Evolutionary conservation across 805 yeast species (phyloP).

Genomic region (Grigorovia jiainica): DNA sequence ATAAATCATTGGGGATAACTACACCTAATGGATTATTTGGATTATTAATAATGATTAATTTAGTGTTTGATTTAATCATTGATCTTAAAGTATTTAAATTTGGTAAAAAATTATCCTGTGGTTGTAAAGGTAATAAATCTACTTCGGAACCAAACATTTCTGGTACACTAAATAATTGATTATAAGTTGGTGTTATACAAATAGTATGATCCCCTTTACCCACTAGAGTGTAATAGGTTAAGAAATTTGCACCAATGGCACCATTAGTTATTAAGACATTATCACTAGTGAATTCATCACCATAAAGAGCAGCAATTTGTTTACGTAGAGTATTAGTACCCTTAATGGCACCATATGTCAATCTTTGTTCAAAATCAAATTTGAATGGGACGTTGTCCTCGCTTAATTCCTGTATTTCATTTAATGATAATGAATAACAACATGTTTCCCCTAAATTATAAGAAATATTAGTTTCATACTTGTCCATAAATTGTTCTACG

Average conservation of each 20-base stretch:
- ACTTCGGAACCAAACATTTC: conserved; percentile 37
- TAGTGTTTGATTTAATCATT: conserved; percentile 32
- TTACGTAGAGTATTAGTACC: conserved; percentile 36
- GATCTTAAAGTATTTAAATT: conserved; percentile 27
- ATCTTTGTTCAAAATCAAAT: conserved; percentile 18
- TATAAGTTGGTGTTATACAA: conserved; percentile 41
- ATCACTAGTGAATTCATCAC: conserved; percentile 20
- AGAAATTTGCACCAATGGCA: conserved; percentile 47
- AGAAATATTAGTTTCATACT: conserved; percentile 32
- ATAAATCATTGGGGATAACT: conserved; percentile 30
- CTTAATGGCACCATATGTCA: conserved; percentile 38
- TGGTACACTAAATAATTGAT: conserved; percentile 41
- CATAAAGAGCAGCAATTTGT: conserved; percentile 32
- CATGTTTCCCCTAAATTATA: conserved; percentile 47
- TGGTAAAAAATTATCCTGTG: conserved; percentile 31
- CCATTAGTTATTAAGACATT: conserved; percentile 44
- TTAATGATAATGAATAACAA: conserved; percentile 35
- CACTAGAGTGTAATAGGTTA: conserved; percentile 35
- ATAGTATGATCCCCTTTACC: conserved; percentile 39
- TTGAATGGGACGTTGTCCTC: conserved; percentile 20
- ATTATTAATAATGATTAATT: conserved; percentile 38
- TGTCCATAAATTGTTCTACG: conserved; percentile 49
- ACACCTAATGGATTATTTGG: conserved; percentile 38
- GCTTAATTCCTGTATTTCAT: conserved; percentile 29
- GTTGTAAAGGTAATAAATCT: conserved; percentile 27